These are phyloP conservation scores for Rickenella mellea DNA, from an alignment of 768 basidiomycete genomes.

Conservation along the genomic window DNA sequence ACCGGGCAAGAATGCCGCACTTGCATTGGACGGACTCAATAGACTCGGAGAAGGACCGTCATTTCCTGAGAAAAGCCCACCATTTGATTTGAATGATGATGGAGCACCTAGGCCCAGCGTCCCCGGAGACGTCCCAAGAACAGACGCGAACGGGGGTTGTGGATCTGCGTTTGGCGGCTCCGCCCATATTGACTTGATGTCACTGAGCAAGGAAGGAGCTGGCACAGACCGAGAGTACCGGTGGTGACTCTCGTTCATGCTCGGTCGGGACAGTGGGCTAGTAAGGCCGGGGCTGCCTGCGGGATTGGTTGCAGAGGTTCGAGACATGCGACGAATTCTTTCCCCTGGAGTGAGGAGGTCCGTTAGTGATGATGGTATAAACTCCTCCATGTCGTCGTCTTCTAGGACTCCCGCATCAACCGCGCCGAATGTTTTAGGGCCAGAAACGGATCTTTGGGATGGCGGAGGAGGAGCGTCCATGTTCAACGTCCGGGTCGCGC, in stretches of 20 bases:
- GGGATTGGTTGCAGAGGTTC: conserved; percentile 43
- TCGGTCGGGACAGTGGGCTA: conserved; percentile 15
- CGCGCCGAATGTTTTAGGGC: conserved; percentile 6
- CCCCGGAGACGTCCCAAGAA: not conserved
- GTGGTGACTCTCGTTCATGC: conserved; percentile 34
- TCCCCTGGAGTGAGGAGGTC: conserved; percentile 89
- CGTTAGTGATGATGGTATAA: conserved; percentile 79
- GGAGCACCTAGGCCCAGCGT: conserved; percentile 34
- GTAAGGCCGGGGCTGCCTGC: conserved; percentile 10
- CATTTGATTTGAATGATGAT: conserved; percentile 40
- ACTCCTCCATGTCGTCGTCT: conserved; percentile 79
- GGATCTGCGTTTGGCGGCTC: conserved; percentile 20
- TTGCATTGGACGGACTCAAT: conserved; percentile 67
- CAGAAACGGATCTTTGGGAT: conserved; percentile 18
- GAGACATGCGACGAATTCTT: conserved; percentile 69
- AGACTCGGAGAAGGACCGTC: conserved; percentile 24
- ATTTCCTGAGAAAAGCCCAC: conserved; percentile 28
- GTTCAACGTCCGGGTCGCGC: conserved; percentile 40
- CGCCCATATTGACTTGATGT: conserved; percentile 76
- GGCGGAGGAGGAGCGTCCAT: conserved; percentile 15
- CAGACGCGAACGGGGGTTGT: not conserved
- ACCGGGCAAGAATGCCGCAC: conserved; percentile 73
- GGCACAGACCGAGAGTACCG: conserved; percentile 81
- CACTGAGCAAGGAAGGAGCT: conserved; percentile 64
- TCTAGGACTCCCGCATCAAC: conserved; percentile 32